A percentile compares a stretch with the other conserved stretches of the same genome.
phyloP scores from a whole-genome alignment of 2,329 filamentous ascomycete species.

The Ascochyta viciae-villosae region DNA sequence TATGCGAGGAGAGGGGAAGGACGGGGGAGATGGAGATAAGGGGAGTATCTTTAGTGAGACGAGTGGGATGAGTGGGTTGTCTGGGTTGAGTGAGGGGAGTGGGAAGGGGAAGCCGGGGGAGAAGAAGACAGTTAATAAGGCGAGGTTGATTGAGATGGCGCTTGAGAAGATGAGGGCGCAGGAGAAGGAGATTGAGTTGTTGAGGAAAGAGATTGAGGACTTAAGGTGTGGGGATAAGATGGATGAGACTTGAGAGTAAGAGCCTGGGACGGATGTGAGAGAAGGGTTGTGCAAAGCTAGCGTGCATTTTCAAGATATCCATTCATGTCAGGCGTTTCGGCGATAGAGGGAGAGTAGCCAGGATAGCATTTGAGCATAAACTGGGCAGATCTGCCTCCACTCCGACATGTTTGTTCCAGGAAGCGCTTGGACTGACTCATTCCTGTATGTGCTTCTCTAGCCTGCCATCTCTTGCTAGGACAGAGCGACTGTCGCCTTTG shows the following conservation, averaged over 20 bases:
- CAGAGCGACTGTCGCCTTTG: no score
- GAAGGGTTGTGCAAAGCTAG: not conserved
- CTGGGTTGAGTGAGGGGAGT: slow-evolving; percentile 14
- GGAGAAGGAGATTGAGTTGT: slow-evolving; percentile 37
- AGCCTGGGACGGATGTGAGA: not conserved
- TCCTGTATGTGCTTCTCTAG: not conserved
- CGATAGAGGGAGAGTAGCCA: not conserved
- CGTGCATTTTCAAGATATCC: slow-evolving; percentile 23
- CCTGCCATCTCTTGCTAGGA: not conserved
- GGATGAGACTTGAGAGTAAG: slow-evolving; percentile 26
- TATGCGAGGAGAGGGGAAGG: slow-evolving; percentile 26
- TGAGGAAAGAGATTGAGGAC: slow-evolving; percentile 35
- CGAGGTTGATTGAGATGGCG: slow-evolving; percentile 40
- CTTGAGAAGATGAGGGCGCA: slow-evolving; percentile 41
- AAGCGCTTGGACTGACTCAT: not conserved
- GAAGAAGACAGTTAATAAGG: slow-evolving; percentile 42
- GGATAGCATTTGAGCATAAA: not conserved
- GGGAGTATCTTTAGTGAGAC: slow-evolving; percentile 15
- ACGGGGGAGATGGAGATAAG: slow-evolving; percentile 12
- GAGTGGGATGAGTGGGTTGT: slow-evolving; percentile 11
- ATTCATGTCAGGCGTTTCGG: slow-evolving; percentile 11
- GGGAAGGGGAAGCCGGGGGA: slow-evolving; percentile 22
- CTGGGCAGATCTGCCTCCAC: not conserved
- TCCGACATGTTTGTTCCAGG: not conserved
- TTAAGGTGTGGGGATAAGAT: slow-evolving; percentile 28